Percentiles rank a stretch among this genome's conserved stretches.
Conservation (phyloP, 345 rosid species). For the Atalantia buxifolia region DNA sequence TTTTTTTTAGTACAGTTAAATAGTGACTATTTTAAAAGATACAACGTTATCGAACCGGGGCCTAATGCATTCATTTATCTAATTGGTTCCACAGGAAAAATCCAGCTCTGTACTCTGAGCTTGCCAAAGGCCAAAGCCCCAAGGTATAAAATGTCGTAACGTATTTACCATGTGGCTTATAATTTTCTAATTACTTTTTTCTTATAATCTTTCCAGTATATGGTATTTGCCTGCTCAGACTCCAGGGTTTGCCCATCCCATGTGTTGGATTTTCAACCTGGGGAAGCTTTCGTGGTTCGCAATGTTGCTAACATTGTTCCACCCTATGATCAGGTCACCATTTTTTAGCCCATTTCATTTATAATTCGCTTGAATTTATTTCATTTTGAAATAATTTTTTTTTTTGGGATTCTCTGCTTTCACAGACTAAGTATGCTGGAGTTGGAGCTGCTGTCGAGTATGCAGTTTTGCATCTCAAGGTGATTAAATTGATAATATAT, state of each 20-base stretch:
- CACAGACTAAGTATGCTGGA: slow-evolving; percentile 51
- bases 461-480: slow-evolving; percentile 95
- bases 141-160: slow-evolving; percentile 37
- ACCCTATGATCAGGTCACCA: slow-evolving; percentile 61
- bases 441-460: slow-evolving; percentile 87
- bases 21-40: too few species aligned
- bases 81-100: slow-evolving; percentile 44
- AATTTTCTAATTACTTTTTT: background rate
- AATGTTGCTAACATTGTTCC: slow-evolving; percentile 92
- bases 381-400: background rate
- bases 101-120: slow-evolving; percentile 63
- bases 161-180: background rate
- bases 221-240: slow-evolving; percentile 97
- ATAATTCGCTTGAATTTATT: background rate
- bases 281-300: slow-evolving; percentile 92
- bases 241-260: slow-evolving; percentile 97
- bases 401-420: background rate
- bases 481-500: slow-evolving; percentile 9
- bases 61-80: background rate
- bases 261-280: slow-evolving; percentile 78
- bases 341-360: too few species aligned
- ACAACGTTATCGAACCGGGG: too few species aligned
- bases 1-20: too few species aligned
- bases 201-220: slow-evolving; percentile 41
- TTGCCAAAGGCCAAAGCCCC: slow-evolving; percentile 89